phyloP scores from a whole-genome alignment of 2,329 filamentous ascomycete species.

The Aspergillus fumigatus region DNA sequence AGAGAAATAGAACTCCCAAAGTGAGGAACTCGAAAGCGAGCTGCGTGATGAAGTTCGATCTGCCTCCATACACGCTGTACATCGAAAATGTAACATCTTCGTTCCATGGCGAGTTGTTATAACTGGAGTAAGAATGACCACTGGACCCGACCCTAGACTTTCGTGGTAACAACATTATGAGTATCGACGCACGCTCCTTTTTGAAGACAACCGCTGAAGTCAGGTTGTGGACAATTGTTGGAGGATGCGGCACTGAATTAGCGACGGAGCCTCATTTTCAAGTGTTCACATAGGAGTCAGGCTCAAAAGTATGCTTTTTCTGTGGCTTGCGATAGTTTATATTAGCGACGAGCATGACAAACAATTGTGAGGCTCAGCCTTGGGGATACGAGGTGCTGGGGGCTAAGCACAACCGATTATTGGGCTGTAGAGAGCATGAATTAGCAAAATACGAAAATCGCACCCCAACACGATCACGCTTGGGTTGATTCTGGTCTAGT shows the following conservation, averaged over 20 bases:
- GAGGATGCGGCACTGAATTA: not conserved
- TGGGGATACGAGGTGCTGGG: not conserved
- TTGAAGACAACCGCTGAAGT: not conserved
- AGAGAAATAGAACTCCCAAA: constrained; percentile 13
- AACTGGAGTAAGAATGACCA: not conserved
- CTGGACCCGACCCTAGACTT: not conserved
- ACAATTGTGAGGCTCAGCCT: not conserved
- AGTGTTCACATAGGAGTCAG: not conserved
- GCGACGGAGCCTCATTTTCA: not conserved
- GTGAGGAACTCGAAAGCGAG: constrained; percentile 17
- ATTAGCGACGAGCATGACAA: not conserved
- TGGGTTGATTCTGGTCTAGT: not conserved
- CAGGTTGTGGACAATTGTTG: not conserved
- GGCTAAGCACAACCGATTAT: not conserved
- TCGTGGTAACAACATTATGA: not conserved
- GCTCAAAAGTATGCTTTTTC: not conserved
- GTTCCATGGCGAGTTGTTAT: not conserved
- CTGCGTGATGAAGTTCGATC: constrained; percentile 3
- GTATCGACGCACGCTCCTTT: not conserved
- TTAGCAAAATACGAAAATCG: not conserved
- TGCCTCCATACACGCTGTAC: not conserved
- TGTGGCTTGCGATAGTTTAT: not conserved
- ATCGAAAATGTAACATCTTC: not conserved
- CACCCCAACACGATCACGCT: not conserved
- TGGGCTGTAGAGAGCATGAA: not conserved